Percentiles rank a stretch among this genome's conserved stretches.
Evolutionary conservation across 176 grass and related monocot genomes (phyloP).

Genomic region (Zea mays): DNA sequence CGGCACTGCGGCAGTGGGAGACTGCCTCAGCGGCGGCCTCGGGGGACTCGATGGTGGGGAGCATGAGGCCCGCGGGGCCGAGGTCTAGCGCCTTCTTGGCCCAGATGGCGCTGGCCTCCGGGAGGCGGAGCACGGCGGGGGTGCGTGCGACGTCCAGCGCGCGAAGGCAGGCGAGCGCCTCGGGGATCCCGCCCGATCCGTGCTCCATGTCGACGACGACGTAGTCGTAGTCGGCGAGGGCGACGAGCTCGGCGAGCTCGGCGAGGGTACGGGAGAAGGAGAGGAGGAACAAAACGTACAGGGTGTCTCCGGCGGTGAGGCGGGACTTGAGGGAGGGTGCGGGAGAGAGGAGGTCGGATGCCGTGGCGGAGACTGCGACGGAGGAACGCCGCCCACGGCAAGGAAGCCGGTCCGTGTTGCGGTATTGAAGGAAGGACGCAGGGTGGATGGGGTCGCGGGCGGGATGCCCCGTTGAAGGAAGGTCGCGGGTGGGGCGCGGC

Average conservation of each 20-base stretch:
- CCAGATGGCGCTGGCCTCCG: slow-evolving; percentile 65
- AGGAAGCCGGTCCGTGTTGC: background rate
- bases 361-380: slow-evolving; percentile 34
- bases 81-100: slow-evolving; percentile 95
- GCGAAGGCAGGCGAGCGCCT: slow-evolving; percentile 77
- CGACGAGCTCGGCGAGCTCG: slow-evolving; percentile 53
- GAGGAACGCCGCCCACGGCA: background rate
- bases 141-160: slow-evolving; percentile 74
- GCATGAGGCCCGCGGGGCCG: slow-evolving; percentile 81
- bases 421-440: slow-evolving; percentile 18
- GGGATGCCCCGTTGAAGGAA: no score
- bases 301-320: slow-evolving; percentile 60
- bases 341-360: slow-evolving; percentile 33
- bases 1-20: slow-evolving; percentile 41
- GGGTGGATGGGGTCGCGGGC: slow-evolving; percentile 30
- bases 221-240: slow-evolving; percentile 90
- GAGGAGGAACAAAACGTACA: slow-evolving; percentile 88
- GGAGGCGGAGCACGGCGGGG: slow-evolving; percentile 70
- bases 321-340: slow-evolving; percentile 61
- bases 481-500: no score
- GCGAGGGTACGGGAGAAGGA: slow-evolving; percentile 78
- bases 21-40: slow-evolving; percentile 55
- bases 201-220: slow-evolving; percentile 92
- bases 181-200: slow-evolving; percentile 70
- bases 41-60: slow-evolving; percentile 62